These are phyloP conservation scores for Zelopaecilomyces penicillatus DNA, from an alignment of 2,329 filamentous ascomycete genomes.

Conservation along the genomic window DNA sequence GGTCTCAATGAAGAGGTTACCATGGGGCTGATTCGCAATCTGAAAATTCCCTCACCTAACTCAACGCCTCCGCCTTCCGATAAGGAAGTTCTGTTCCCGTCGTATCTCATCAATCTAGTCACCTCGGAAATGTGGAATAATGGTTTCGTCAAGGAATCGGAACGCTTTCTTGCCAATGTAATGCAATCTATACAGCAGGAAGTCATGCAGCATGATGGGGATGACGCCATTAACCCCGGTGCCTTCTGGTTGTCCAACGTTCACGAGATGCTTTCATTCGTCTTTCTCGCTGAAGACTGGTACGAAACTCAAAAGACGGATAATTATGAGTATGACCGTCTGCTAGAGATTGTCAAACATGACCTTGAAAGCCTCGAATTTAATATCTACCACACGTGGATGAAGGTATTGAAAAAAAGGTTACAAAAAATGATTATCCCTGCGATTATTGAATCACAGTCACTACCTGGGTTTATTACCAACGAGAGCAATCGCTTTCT, in stretches of 20 bases:
- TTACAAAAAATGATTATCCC: slow-evolving; percentile 99
- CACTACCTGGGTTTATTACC: slow-evolving; percentile 93
- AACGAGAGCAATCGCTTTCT: slow-evolving; percentile 98
- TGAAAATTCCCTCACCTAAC: slow-evolving; percentile 88
- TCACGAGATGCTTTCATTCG: slow-evolving; percentile 98
- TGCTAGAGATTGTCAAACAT: slow-evolving; percentile 98
- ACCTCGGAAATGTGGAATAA: slow-evolving; percentile 99
- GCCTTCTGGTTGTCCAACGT: slow-evolving; percentile 99
- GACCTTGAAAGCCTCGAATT: slow-evolving; percentile 97
- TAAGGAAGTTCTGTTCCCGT: slow-evolving; percentile 97
- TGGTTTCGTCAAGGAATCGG: slow-evolving; percentile 97
- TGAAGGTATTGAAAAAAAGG: slow-evolving; percentile 99
- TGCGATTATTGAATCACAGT: slow-evolving; percentile 98
- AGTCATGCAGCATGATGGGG: slow-evolving; percentile 97
- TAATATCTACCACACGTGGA: slow-evolving; percentile 99
- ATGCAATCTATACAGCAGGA: slow-evolving; percentile 99
- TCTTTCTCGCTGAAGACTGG: slow-evolving; percentile 98
- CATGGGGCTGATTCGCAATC: slow-evolving; percentile 88
- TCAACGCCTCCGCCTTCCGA: slow-evolving; percentile 85
- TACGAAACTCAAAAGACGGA: slow-evolving; percentile 99
- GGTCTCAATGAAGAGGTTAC: slow-evolving; percentile 95
- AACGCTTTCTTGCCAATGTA: slow-evolving; percentile 96
- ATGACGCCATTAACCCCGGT: slow-evolving; percentile 93
- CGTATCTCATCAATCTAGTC: slow-evolving; percentile 97
- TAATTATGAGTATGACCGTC: slow-evolving; percentile 96